Percentiles rank a stretch among this genome's conserved stretches.
Conservation (phyloP, 371 early-diverging fungal species). For the Saksenaea oblongispora region DNA sequence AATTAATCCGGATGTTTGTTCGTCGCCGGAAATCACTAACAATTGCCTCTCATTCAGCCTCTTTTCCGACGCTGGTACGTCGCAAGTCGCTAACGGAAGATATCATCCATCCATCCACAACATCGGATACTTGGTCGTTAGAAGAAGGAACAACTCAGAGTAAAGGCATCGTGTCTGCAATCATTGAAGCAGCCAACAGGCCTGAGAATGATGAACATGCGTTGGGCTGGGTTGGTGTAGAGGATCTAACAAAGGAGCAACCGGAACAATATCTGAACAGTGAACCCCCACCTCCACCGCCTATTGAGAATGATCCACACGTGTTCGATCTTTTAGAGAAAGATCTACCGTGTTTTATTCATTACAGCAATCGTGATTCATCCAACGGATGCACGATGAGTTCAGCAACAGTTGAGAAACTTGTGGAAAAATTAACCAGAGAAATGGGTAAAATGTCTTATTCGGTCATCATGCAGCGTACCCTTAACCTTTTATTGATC, state of each 20-base stretch:
- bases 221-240: slow-evolving; percentile 31
- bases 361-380: slow-evolving; percentile 38
- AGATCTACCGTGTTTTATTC: slow-evolving; percentile 27
- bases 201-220: slow-evolving; percentile 10
- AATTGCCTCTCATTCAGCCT: slow-evolving; percentile 3
- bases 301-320: slow-evolving; percentile 48
- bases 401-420: slow-evolving; percentile 58
- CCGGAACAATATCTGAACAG: slow-evolving; percentile 5
- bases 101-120: neutral
- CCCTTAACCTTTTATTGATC: neutral
- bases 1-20: slow-evolving; percentile 31
- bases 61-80: slow-evolving; percentile 3
- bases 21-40: slow-evolving; percentile 27
- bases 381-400: slow-evolving; percentile 12
- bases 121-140: neutral
- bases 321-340: slow-evolving; percentile 40
- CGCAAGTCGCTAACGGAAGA: neutral
- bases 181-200: slow-evolving; percentile 26
- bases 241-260: slow-evolving; percentile 14
- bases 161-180: slow-evolving; percentile 31
- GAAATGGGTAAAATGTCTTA: slow-evolving; percentile 47
- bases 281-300: slow-evolving; percentile 22
- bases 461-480: neutral
- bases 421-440: slow-evolving; percentile 62
- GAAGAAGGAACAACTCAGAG: neutral